Conservation (phyloP, 257 asterid genomes). For the Petrea volubilis region DNA sequence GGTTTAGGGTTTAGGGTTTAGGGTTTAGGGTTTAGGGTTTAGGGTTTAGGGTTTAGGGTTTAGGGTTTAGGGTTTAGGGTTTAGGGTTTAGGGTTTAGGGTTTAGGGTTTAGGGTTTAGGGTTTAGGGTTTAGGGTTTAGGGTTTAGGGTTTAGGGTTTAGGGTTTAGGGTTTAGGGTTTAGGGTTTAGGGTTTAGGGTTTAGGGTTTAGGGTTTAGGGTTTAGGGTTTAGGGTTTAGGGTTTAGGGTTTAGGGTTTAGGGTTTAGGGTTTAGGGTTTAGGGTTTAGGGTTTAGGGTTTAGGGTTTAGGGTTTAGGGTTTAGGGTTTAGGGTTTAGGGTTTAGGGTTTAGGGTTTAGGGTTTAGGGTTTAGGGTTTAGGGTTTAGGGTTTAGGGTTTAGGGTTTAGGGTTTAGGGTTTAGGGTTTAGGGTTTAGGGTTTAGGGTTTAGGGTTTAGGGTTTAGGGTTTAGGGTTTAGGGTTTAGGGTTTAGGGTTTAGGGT, state of each 20-base stretch:
- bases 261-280: slow-evolving; percentile 9
- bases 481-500: slow-evolving; percentile 17
- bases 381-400: slow-evolving; percentile 10
- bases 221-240: neutral
- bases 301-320: slow-evolving; percentile 14
- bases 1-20: slow-evolving; percentile 11
- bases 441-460: slow-evolving; percentile 16
- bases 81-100: slow-evolving; percentile 16
- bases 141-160: slow-evolving; percentile 18
- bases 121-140: slow-evolving; percentile 19
- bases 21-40: slow-evolving; percentile 9
- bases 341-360: slow-evolving; percentile 16
- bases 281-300: slow-evolving; percentile 8
- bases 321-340: neutral
- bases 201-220: neutral
- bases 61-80: slow-evolving; percentile 1
- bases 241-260: slow-evolving; percentile 10
- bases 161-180: slow-evolving; percentile 2
- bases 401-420: slow-evolving; percentile 7
- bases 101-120: slow-evolving; percentile 18
- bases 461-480: slow-evolving; percentile 20
- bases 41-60: neutral
- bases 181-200: slow-evolving; percentile 7
- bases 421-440: slow-evolving; percentile 10
- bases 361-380: slow-evolving; percentile 16